Percentiles rank a stretch among this genome's conserved stretches.
Evolutionary conservation across 805 yeast species (phyloP).

Genomic region (Wickerhamiella siamensis): DNA sequence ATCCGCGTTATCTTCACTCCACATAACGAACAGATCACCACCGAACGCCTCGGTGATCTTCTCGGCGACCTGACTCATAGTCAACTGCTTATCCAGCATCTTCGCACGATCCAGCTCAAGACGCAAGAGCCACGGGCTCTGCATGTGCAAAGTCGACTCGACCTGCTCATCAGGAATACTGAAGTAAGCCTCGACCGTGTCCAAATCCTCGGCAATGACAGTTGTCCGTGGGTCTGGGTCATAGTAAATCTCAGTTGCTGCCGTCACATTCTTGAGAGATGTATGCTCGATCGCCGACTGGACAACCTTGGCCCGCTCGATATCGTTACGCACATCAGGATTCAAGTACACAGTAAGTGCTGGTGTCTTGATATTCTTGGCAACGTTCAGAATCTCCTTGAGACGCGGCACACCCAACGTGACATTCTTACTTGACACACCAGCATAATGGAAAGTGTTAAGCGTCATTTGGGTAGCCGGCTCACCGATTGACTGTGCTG

Average conservation of each 20-base stretch:
- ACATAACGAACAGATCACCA: conserved; percentile 88
- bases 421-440: conserved; percentile 92
- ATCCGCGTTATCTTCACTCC: conserved; percentile 99
- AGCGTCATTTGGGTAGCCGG: conserved; percentile 97
- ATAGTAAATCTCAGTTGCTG: conserved; percentile 93
- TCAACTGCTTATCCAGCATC: conserved; percentile 94
- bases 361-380: conserved; percentile 99
- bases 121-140: conserved; percentile 96
- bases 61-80: conserved; percentile 97
- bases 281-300: conserved; percentile 98
- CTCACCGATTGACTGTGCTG: conserved; percentile 96
- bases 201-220: conserved; percentile 92
- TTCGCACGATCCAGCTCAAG: conserved; percentile 95
- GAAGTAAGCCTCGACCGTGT: conserved; percentile 92
- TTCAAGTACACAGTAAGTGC: conserved; percentile 87
- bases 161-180: conserved; percentile 97
- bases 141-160: conserved; percentile 83
- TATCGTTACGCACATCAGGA: conserved; percentile 67
- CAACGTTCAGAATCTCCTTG: conserved; percentile 95
- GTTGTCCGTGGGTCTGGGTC: conserved; percentile 98
- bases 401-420: conserved; percentile 96
- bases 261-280: conserved; percentile 81
- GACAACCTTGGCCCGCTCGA: conserved; percentile 84
- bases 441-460: conserved; percentile 95
- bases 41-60: conserved; percentile 86